A percentile compares a stretch with the other conserved stretches of the same genome.
Evolutionary conservation across 2,329 filamentous ascomycete genomes (phyloP).

Genomic region (Westerdykella ornata): DNA sequence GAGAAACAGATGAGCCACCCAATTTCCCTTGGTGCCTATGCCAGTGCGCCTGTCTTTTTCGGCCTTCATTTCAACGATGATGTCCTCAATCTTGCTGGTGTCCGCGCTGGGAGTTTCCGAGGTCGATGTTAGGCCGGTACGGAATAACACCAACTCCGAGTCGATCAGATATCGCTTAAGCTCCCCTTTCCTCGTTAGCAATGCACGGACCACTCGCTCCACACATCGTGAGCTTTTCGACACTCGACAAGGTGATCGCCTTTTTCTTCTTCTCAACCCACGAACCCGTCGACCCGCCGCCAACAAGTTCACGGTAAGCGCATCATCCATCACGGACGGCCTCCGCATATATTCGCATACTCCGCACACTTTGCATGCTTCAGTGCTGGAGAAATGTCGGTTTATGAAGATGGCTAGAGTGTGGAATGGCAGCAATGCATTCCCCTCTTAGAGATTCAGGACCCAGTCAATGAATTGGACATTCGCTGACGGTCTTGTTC

Average conservation of each 20-base stretch:
- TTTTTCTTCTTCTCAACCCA: constrained; percentile 16
- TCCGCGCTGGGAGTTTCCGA: no score
- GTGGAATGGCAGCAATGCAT: constrained; percentile 32
- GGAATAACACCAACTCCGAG: no score
- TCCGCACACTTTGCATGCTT: constrained; percentile 30
- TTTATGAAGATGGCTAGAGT: constrained; percentile 35
- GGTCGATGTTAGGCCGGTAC: no score
- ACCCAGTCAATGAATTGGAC: constrained; percentile 61
- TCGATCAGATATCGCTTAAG: no score
- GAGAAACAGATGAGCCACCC: constrained; percentile 12
- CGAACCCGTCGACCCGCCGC: constrained; percentile 28
- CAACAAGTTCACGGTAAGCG: constrained; percentile 34
- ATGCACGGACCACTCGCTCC: not conserved
- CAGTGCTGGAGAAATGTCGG: constrained; percentile 24
- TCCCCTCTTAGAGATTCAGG: constrained; percentile 37
- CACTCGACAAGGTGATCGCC: not conserved
- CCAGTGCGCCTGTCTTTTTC: not conserved
- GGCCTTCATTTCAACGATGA: no score
- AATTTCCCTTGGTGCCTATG: not conserved
- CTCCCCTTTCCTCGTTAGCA: not conserved
- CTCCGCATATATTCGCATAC: constrained; percentile 10
- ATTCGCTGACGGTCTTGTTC: constrained; percentile 96
- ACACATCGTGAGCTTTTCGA: not conserved
- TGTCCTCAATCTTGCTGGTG: no score
- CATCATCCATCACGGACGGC: constrained; percentile 24